Evolutionary conservation across 2,329 filamentous ascomycete genomes (phyloP).

Genomic region (Byssoonygena ceratinophila): DNA sequence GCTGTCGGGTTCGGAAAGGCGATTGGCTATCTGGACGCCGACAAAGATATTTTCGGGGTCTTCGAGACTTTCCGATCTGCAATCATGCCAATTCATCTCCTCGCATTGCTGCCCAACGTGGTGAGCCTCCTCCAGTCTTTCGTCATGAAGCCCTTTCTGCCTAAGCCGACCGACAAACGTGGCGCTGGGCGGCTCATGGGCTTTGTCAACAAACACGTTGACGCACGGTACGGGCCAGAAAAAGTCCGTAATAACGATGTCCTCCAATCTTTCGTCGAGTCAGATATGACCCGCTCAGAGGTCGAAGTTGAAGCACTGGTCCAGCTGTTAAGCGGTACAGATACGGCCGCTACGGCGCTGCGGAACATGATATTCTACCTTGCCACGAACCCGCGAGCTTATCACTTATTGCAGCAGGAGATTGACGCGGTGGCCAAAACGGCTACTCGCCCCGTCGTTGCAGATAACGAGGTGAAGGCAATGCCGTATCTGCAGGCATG

Average conservation of each 20-base stretch:
- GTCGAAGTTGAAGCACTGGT: constrained; percentile 3
- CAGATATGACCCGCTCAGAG: background rate
- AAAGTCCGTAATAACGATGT: background rate
- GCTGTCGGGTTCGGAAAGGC: constrained; percentile 43
- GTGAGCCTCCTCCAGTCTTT: background rate
- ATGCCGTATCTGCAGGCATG: constrained; percentile 23
- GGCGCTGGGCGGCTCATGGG: background rate
- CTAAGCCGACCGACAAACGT: background rate
- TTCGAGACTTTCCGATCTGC: constrained; percentile 23
- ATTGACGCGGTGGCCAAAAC: constrained; percentile 1
- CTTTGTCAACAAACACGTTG: background rate
- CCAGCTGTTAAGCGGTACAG: background rate
- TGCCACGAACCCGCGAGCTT: background rate
- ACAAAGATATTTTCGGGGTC: constrained; percentile 36
- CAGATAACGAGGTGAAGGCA: background rate
- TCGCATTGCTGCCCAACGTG: background rate
- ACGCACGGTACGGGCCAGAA: background rate
- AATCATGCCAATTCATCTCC: background rate
- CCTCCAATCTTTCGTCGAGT: constrained; percentile 1
- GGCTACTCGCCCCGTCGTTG: constrained; percentile 1
- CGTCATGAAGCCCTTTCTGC: constrained; percentile 3
- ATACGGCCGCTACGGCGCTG: constrained; percentile 5
- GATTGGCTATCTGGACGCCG: constrained; percentile 38
- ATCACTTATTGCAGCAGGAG: constrained; percentile 1
- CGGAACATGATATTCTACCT: constrained; percentile 4